Evolutionary conservation across 352 stramenopile species (phyloP).

Genomic region (Globisporangium nodosum): DNA sequence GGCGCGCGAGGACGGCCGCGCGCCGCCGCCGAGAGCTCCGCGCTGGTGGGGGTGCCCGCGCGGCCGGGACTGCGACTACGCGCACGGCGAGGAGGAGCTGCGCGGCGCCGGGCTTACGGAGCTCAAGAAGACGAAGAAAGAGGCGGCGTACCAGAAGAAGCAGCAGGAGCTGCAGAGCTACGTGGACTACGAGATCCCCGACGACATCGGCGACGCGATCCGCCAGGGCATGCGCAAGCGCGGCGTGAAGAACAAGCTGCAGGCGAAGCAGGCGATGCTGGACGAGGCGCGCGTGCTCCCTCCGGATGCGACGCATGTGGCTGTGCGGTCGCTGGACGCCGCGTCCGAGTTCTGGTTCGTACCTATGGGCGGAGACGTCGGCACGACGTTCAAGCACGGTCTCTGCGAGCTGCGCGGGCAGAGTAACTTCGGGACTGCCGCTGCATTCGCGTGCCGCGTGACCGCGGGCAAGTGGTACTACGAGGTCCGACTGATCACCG

Average conservation of each 20-base stretch:
- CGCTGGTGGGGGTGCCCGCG: conserved; percentile 81
- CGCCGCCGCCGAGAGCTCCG: conserved; percentile 40
- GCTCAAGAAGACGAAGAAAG: conserved; percentile 65
- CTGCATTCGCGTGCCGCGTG: conserved; percentile 36
- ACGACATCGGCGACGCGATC: conserved; percentile 67
- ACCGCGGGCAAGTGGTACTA: conserved; percentile 85
- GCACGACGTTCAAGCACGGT: conserved; percentile 53
- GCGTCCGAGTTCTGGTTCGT: conserved; percentile 41
- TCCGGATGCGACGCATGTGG: conserved; percentile 26
- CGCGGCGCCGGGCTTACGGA: conserved; percentile 57
- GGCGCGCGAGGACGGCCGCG: conserved; percentile 38
- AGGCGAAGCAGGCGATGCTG: conserved; percentile 1
- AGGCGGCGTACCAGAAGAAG: conserved; percentile 44
- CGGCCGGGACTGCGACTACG: conserved; percentile 78
- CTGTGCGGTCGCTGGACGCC: conserved; percentile 17
- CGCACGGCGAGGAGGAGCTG: conserved; percentile 76
- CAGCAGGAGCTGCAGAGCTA: conserved; percentile 64
- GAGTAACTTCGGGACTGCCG: conserved; percentile 76
- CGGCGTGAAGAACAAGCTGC: conserved; percentile 21
- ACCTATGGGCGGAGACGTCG: conserved; percentile 32
- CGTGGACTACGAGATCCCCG: conserved; percentile 64
- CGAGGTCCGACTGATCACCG: conserved; percentile 86
- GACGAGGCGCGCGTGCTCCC: conserved; percentile 24
- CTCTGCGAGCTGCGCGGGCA: conserved; percentile 67
- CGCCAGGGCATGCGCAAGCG: conserved; percentile 51